Base-by-base conservation (phyloP, 108 stramenopile genomes). In the Nitzschia sp. region DNA sequence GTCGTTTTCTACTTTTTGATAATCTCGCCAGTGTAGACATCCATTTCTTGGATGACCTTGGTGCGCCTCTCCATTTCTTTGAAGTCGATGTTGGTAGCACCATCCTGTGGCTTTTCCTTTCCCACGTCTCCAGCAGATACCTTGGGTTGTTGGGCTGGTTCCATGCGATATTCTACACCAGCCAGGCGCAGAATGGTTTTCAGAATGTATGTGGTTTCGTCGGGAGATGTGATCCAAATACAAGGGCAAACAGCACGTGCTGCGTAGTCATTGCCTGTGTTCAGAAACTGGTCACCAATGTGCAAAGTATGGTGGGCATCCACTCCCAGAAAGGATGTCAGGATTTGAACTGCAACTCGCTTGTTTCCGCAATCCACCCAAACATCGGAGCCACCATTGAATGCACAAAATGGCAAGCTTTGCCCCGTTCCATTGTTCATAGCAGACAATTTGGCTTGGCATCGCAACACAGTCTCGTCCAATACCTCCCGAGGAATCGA, bases 341-440 rank as follows among this genome's bases (percentile, higher is more conserved):
- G 63, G 15, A 91, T 80, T 56, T 81, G 75, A 5, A 97, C 94
- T n/a, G 90, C 96, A 10, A 95, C 93, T 3, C 93, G 76, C 63
- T 97, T 97, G 66, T 95, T 94, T 11, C 96, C 96, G 20, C 89
- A 86, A 71, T 97, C 96, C 2, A 95, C 90, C 93, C 93, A 97
- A 15, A 76, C 90, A 74, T 97, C 96, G 1, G 82, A 52, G 0
- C 96, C 96, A 29, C 96, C 96, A 69, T 97, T 97, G 61, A 95
- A 95, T 6, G 92, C 95, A 72, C 95, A 95, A 62, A 86, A 94
- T 10, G 95, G 96, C 22, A 95, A 51, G 17, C 34, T 63, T 0
- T 75, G 41, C 14, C 70, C 83, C 25, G 71, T 70, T 2, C 80
- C 78, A 26, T 72, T 55, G 20, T 82, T 77, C 74, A 90, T 66